Percentiles rank a stretch among this genome's conserved stretches.
Evolutionary conservation across 1,284 basidiomycete genomes (phyloP).

Genomic region (Moesziomyces globuligerus): DNA sequence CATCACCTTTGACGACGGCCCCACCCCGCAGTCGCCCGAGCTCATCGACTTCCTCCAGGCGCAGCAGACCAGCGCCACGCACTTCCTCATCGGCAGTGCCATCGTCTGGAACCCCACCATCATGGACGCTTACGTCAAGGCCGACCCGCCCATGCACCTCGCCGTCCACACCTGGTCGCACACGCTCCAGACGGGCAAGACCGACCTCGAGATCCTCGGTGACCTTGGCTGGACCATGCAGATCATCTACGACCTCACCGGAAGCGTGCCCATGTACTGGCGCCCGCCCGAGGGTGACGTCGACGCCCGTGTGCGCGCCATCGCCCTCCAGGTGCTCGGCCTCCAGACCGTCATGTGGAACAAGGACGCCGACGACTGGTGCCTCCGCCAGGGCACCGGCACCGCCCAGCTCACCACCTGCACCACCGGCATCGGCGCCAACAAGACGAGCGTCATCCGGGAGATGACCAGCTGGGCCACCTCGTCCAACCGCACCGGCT

Average conservation of each 20-base stretch:
- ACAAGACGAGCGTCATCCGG: constrained; percentile 31
- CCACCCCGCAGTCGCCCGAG: constrained; percentile 69
- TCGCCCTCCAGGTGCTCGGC: constrained; percentile 58
- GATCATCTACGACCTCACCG: constrained; percentile 82
- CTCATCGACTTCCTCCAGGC: constrained; percentile 74
- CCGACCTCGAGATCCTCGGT: constrained; percentile 76
- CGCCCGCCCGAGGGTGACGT: constrained; percentile 62
- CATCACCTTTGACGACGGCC: constrained; percentile 76
- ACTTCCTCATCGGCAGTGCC: constrained; percentile 83
- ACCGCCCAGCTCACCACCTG: constrained; percentile 52
- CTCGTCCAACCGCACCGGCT: constrained; percentile 40
- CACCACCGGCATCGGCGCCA: constrained; percentile 43
- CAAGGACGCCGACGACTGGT: constrained; percentile 62
- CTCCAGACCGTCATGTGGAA: constrained; percentile 62
- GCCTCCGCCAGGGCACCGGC: constrained; percentile 53
- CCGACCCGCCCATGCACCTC: constrained; percentile 72
- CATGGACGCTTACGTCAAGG: constrained; percentile 72
- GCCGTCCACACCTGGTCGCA: constrained; percentile 70
- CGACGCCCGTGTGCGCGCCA: constrained; percentile 62
- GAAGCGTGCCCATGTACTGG: constrained; percentile 65
- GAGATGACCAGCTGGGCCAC: constrained; percentile 48
- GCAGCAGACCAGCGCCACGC: constrained; percentile 75
- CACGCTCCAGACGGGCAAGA: constrained; percentile 77
- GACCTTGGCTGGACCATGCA: constrained; percentile 86
- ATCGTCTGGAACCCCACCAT: constrained; percentile 73